Conservation (phyloP, 2,329 filamentous ascomycete species). For the Fusarium mangiferae region DNA sequence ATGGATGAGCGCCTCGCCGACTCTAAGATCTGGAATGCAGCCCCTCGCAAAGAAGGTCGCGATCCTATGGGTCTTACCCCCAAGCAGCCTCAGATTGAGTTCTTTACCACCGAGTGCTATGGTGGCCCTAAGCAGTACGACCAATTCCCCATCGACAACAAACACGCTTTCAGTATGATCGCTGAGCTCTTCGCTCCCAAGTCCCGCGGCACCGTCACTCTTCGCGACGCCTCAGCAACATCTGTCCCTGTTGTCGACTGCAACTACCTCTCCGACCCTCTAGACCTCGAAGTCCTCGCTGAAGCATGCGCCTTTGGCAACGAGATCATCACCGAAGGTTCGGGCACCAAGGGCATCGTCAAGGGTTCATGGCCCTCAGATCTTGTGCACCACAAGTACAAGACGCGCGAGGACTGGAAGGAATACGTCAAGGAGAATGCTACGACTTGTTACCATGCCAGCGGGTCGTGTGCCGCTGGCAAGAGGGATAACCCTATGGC, state of each 20-base stretch:
- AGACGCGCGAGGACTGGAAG: constrained; percentile 63
- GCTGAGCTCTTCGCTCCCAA: constrained; percentile 67
- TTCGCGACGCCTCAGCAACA: constrained; percentile 59
- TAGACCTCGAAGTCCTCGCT: constrained; percentile 67
- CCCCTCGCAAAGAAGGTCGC: constrained; percentile 59
- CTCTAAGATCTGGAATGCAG: constrained; percentile 64
- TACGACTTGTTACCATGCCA: constrained; percentile 60
- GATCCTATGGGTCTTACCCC: constrained; percentile 71
- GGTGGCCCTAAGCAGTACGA: constrained; percentile 68
- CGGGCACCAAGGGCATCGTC: constrained; percentile 67
- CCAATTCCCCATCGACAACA: constrained; percentile 61
- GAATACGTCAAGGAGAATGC: constrained; percentile 66
- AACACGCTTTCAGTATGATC: constrained; percentile 68
- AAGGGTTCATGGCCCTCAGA: constrained; percentile 69
- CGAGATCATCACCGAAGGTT: constrained; percentile 67
- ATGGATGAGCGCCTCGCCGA: constrained; percentile 68
- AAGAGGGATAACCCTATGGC: constrained; percentile 59
- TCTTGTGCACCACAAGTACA: constrained; percentile 62
- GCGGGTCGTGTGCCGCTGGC: constrained; percentile 49
- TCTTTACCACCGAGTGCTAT: constrained; percentile 71
- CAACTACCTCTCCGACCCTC: constrained; percentile 65
- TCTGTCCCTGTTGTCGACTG: constrained; percentile 68
- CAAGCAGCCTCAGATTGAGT: constrained; percentile 69
- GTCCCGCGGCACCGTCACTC: constrained; percentile 64
- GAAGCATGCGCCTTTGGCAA: constrained; percentile 69